Evolutionary conservation across 768 basidiomycete species (phyloP), one percentile per base, ranked within the genome.

Genomic region (Mycena crocata): DNA sequence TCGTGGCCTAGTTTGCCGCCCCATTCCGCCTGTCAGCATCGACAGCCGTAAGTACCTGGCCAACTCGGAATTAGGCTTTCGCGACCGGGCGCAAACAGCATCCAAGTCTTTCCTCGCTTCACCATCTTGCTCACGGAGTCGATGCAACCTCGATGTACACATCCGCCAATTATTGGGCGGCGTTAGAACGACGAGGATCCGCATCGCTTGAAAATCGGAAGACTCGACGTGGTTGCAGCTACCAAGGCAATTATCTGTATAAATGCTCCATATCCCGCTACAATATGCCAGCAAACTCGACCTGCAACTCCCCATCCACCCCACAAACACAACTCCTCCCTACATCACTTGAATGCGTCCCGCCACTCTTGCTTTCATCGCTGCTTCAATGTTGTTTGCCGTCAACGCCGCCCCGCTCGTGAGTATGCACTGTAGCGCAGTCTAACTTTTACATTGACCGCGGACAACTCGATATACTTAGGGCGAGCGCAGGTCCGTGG

Each of bases 161-260:
- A 63, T 57, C 49, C 63, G 55, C 63, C 48, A 51, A 64, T 52
- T 58, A 30, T 35, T 50, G 49, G 40, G 39, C 55, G 46, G 62
- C 30, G 55, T 55, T 64, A 64, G 39, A 37, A 28, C 39, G 52
- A 54, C 28, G 63, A 58, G 56, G 56, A 64, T 64, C 57, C 56
- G 58, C 40, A 64, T 64, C 63, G 63, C 56, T 58, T 52, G 63
- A 45, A 57, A 64, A 64, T 58, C 56, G 56, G 63, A 62, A 24
- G 24, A 37, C 32, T 1, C 31, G 45, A 46, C 45, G 26, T 31
- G 13, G 46, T 28, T 21, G 10, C 46, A n/a, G 9, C 48, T 31
- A 4, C n/a, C 31, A 23, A 7, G 19, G 5, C 39, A 42, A n/a
- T n/a, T n/a, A n/a, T n/a, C n/a, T 5, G 57, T 57, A 57, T 64